Conservation (phyloP, 2,329 filamentous ascomycete genomes). For the Alternaria sp. region DNA sequence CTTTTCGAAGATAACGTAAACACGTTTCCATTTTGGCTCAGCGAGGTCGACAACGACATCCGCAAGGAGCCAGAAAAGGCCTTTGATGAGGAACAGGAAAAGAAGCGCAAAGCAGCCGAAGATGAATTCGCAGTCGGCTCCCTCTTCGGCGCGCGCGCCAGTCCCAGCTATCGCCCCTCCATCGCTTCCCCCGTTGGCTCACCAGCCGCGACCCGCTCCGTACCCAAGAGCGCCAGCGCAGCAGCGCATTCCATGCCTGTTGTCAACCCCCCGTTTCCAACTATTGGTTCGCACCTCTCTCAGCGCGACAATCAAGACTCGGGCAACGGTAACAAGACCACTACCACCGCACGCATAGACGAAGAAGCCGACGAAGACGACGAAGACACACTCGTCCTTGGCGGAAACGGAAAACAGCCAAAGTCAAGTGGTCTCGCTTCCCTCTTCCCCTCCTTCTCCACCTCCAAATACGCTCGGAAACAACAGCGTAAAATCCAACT, state of each 20-base stretch:
- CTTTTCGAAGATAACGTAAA: conserved; percentile 96
- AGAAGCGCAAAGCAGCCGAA: conserved; percentile 79
- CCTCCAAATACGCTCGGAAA: conserved; percentile 70
- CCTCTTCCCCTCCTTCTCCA: conserved; percentile 82
- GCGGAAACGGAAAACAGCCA: conserved; percentile 53
- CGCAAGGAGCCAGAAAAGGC: conserved; percentile 89
- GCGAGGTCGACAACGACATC: conserved; percentile 90
- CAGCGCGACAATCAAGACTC: conserved; percentile 8
- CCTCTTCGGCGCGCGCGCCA: conserved; percentile 68
- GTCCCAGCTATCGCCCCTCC: conserved; percentile 59
- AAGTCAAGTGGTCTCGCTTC: conserved; percentile 69
- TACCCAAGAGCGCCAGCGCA: conserved; percentile 30
- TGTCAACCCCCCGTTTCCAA: conserved; percentile 26
- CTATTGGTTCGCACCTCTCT: conserved; percentile 28
- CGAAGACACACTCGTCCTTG: conserved; percentile 33
- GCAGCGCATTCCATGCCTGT: conserved; percentile 35
- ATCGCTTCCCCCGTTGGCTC: conserved; percentile 73
- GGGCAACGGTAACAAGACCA: conserved; percentile 14
- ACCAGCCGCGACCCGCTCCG: conserved; percentile 55
- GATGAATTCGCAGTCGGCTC: conserved; percentile 91
- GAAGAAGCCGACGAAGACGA: conserved; percentile 61
- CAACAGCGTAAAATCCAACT: conserved; percentile 64
- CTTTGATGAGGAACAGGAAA: conserved; percentile 89
- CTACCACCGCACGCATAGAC: conserved; percentile 49
- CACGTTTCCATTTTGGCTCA: conserved; percentile 94